These are phyloP conservation scores for Fomitopsis betulina DNA, from an alignment of 1,284 basidiomycete genomes.

Conservation along the genomic window DNA sequence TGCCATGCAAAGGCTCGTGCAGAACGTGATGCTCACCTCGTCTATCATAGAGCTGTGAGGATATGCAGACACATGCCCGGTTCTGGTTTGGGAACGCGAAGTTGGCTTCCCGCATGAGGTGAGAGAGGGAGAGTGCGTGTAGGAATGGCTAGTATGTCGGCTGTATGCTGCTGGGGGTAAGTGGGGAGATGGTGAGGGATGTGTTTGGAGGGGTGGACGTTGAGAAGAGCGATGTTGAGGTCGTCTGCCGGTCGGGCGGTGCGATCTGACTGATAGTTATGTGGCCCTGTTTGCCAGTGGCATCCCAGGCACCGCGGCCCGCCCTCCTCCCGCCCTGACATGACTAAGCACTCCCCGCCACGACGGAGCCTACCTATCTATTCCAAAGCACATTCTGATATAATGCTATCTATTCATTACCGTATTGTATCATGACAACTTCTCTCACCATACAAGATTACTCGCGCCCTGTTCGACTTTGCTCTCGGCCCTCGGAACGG, in stretches of 20 bases:
- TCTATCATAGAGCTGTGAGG: conserved; percentile 92
- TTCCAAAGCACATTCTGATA: no score
- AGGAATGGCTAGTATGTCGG: not conserved
- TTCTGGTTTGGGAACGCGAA: conserved; percentile 95
- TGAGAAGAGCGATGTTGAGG: conserved; percentile 16
- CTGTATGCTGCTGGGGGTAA: not conserved
- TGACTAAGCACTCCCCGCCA: not conserved
- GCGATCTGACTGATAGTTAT: conserved; percentile 30
- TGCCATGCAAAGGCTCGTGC: not conserved
- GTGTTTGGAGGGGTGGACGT: conserved; percentile 7
- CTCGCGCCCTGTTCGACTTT: not conserved
- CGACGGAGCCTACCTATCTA: no score
- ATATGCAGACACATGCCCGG: conserved; percentile 93
- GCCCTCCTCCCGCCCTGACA: not conserved
- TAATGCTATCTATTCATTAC: no score
- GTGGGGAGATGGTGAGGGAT: conserved; percentile 3
- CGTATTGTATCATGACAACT: no score
- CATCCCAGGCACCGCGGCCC: conserved; percentile 14
- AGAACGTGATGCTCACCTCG: conserved; percentile 64
- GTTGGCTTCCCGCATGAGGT: conserved; percentile 90
- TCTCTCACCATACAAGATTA: not conserved
- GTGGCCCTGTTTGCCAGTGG: conserved; percentile 28
- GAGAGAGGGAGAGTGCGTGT: conserved; percentile 4
- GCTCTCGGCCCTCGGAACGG: not conserved
- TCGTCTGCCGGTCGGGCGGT: conserved; percentile 18